phyloP scores from a whole-genome alignment of 2,329 filamentous ascomycete species.

The Pseudogymnoascus sp. region DNA sequence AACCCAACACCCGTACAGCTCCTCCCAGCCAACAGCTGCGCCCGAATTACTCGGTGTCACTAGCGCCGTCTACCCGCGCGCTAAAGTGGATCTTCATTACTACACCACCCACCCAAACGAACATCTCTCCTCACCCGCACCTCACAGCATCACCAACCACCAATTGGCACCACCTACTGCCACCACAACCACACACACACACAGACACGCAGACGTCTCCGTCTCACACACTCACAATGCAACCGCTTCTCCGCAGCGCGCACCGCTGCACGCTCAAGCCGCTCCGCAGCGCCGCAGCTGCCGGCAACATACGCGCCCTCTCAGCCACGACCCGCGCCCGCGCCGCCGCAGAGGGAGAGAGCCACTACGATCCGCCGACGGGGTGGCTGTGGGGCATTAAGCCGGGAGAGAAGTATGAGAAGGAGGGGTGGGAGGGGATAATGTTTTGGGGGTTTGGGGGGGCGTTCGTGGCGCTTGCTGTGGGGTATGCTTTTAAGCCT shows the following conservation, averaged over 20 bases:
- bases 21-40: no score
- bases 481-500: conserved; percentile 92
- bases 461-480: conserved; percentile 60
- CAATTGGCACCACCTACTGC: neutral
- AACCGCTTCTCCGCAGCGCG: neutral
- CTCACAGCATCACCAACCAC: neutral
- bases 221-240: neutral
- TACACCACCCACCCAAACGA: neutral
- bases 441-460: conserved; percentile 82
- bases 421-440: conserved; percentile 90
- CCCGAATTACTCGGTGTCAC: neutral
- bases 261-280: neutral
- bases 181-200: neutral
- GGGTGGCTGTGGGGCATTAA: conserved; percentile 93
- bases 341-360: conserved; percentile 21
- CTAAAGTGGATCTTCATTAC: neutral
- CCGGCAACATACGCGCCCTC: neutral
- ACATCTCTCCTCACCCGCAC: neutral
- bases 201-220: neutral
- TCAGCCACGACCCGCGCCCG: neutral
- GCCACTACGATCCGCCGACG: conserved; percentile 76
- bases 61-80: neutral
- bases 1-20: neutral
- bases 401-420: conserved; percentile 90
- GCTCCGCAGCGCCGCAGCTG: neutral